Base-by-base conservation (phyloP, 1,284 basidiomycete genomes). In the Erythrobasidium hasegawianum region DNA sequence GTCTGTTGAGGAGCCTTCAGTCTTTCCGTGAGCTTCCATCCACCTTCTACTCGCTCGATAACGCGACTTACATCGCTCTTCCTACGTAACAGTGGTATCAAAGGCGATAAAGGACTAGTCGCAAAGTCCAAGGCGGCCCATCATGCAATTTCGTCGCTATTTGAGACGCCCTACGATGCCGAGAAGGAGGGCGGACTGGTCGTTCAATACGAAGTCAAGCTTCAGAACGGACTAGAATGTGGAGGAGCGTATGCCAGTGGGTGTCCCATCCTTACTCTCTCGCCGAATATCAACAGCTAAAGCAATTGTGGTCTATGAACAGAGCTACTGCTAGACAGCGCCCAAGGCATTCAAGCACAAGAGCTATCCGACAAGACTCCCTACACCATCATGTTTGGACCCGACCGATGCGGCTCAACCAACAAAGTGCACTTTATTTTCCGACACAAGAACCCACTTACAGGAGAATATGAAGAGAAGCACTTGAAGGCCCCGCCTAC, bases 191-290 rank as follows among this genome's bases (percentile, higher is more conserved):
- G 96, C 81, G 90, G 95, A 47, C 83, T 98, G 57, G 93, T 98
- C 71, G 87, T 98, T 18, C 94, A 97, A 79, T 99, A 99, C 78
- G 96, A 99, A 79, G 93, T 95, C 81, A 97, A 98, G 82, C 91
- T 97, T 79, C 95, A 99, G 82, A 95, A 97, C 80, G 95, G 95
- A 67, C 90, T 97, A 68, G 94, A 95, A 80, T 99, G 96, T 75
- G 96, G 96, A 80, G 96, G 96, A 81, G 96, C 96, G 45, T 99
- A 99, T 81, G 81, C 98, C 81, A 99, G 11, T 26, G n/a, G 33
- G 45, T 27, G 27, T 18, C 1, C 40, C n/a, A 22, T 27, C 11
- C n/a, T n/a, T 33, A 7, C 16, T 16, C 43, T 18, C 26, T 14
- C 20, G 16, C 18, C 18, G 11, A 8, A 43, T 14, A 26, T 47